Percentiles rank a stretch among this genome's conserved stretches.
These are phyloP conservation scores for Hypoxylon sp. DNA, from an alignment of 2,329 filamentous ascomycete genomes.

Conservation along the genomic window DNA sequence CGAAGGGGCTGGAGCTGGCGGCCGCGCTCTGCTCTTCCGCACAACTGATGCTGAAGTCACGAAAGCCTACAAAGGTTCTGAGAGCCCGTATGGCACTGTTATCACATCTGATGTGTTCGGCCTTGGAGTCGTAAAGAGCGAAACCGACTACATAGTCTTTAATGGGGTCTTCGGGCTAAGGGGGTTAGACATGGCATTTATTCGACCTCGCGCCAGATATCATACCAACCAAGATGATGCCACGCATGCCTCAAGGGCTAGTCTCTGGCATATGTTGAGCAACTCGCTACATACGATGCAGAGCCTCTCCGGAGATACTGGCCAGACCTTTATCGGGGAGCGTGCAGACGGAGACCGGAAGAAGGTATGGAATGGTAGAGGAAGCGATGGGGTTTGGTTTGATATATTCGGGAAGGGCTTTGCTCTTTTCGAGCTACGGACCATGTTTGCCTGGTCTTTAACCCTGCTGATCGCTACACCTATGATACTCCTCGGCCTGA, in stretches of 20 bases:
- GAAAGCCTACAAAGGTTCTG: constrained; percentile 78
- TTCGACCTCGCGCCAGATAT: constrained; percentile 86
- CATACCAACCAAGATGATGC: constrained; percentile 92
- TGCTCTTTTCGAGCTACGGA: constrained; percentile 83
- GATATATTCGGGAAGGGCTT: constrained; percentile 88
- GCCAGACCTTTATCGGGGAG: constrained; percentile 71
- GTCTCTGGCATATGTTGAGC: constrained; percentile 96
- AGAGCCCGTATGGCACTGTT: constrained; percentile 86
- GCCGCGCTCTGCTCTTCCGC: constrained; percentile 88
- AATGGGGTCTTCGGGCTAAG: constrained; percentile 82
- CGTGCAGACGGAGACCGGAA: constrained; percentile 68
- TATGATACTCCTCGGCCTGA: constrained; percentile 77
- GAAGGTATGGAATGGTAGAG: constrained; percentile 76
- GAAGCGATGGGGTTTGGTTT: constrained; percentile 88
- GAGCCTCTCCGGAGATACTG: constrained; percentile 77
- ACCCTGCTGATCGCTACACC: constrained; percentile 86
- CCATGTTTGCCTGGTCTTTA: constrained; percentile 89
- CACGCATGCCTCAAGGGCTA: constrained; percentile 78
- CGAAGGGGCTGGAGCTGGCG: constrained; percentile 93
- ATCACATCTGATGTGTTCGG: constrained; percentile 89
- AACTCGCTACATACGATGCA: constrained; percentile 82
- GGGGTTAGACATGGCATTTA: constrained; percentile 93
- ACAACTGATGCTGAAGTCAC: constrained; percentile 90
- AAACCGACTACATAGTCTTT: constrained; percentile 92
- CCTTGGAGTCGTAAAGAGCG: constrained; percentile 81